Base-by-base conservation (phyloP, 2,329 filamentous ascomycete genomes). In the Hypomyces rosellus region DNA sequence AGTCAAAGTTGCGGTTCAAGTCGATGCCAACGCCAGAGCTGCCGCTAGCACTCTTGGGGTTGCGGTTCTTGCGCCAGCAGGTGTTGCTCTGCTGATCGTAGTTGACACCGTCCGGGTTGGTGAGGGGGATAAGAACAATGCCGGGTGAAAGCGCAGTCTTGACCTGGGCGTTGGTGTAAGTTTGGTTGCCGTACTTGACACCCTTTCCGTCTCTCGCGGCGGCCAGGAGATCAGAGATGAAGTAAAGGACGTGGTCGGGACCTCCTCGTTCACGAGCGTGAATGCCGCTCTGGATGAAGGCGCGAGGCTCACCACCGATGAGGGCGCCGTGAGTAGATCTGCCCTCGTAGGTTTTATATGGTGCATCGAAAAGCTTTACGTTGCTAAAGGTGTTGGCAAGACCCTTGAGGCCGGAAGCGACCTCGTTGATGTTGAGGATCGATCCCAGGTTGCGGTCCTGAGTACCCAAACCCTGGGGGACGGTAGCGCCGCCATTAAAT, bases 251-350 rank as follows among this genome's bases (percentile, higher is more conserved):
- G 52, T 76, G 70, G 58, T 83, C 80, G 0, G 78, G 71, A 0
- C 73, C 75, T 22, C 78, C 79, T 9, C 80, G 74, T 63, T 83
- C 80, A 20, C 80, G 75, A 8, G 79, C 76, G 57, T 82, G 80
- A 43, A 81, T 73, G 22, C 69, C 76, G 39, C 73, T 73, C 52
- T 75, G 75, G 50, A 83, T 64, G 59, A 77, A 78, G 25, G 79
- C 70, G 34, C 73, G 69, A 57, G 76, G 75, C 5, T 68, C 67
- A 15, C 69, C 69, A 18, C 76, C 76, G 34, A 78, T 66, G 50
- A 68, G 68, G n/a, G 61, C 67, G 6, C 70, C 74, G 18, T 65
- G 58, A 15, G 73, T 62, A 3, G 62, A 63, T 3, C 67, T 66
- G 20, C 69, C 68, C 42, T 76, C 67, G 55, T 72, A 68, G 0